phyloP scores from a whole-genome alignment of 163 green algal species.

The Chlorella variabilis region DNA sequence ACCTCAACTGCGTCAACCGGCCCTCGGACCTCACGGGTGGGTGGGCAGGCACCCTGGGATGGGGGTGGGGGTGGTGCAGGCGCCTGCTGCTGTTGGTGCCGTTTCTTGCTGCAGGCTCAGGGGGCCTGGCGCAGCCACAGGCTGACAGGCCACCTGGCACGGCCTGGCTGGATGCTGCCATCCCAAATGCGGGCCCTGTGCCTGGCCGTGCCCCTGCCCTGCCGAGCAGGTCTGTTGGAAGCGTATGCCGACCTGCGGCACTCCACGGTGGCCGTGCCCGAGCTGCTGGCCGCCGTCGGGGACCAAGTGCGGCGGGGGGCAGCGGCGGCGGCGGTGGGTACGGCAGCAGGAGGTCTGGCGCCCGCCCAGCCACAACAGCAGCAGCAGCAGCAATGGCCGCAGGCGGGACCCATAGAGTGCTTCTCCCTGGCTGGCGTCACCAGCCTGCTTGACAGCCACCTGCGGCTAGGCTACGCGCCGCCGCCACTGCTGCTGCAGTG shows the following conservation, averaged over 20 bases:
- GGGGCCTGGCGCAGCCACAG: too few relatives aligned
- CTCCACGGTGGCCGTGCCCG: constrained; percentile 50
- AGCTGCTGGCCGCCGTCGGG: constrained; percentile 48
- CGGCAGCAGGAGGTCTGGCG: neutral
- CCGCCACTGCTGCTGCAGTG: constrained; percentile 28
- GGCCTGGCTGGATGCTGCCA: too few relatives aligned
- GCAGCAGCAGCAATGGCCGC: constrained; percentile 3
- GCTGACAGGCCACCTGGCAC: too few relatives aligned
- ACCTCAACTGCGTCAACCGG: constrained; percentile 53
- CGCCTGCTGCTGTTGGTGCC: neutral
- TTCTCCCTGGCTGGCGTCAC: neutral
- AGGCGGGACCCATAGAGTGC: neutral
- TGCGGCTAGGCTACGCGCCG: constrained; percentile 31
- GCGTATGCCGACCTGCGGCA: constrained; percentile 55
- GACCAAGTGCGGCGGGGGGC: constrained; percentile 38
- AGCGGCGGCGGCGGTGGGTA: neutral
- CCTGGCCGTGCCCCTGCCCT: neutral
- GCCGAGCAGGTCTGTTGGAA: constrained; percentile 44
- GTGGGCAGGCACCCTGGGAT: neutral
- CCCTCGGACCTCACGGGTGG: constrained; percentile 45
- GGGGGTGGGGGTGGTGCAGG: neutral
- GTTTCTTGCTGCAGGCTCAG: too few relatives aligned
- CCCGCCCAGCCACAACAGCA: neutral
- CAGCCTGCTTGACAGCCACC: constrained; percentile 34
- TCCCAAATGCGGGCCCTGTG: too few relatives aligned